Conservation (phyloP, 768 basidiomycete genomes). For the Lentinula sp. region DNA sequence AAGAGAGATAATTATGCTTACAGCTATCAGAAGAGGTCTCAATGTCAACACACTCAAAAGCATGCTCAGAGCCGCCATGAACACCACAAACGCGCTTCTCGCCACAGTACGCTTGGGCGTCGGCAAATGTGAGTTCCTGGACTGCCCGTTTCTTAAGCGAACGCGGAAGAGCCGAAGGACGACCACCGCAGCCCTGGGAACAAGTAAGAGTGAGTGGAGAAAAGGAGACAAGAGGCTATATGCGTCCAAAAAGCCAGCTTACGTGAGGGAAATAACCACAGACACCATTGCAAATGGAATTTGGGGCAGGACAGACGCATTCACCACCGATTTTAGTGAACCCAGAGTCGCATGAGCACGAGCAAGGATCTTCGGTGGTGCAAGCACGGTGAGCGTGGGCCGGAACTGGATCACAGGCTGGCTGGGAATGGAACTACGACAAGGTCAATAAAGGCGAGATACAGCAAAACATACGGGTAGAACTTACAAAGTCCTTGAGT, state of each 20-base stretch:
- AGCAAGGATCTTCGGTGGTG: background rate
- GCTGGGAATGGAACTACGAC: background rate
- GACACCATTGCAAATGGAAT: background rate
- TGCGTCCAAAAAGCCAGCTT: background rate
- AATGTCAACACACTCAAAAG: background rate
- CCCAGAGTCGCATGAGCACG: background rate
- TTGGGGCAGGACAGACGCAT: constrained; percentile 1
- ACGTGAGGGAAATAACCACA: background rate
- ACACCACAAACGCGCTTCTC: constrained; percentile 3
- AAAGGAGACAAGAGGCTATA: background rate
- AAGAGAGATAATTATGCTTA: background rate
- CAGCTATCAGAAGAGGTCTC: background rate
- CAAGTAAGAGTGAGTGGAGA: background rate
- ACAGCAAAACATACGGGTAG: background rate
- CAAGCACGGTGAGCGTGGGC: background rate
- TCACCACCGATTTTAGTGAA: background rate
- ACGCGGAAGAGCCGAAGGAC: background rate
- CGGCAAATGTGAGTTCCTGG: background rate
- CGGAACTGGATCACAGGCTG: background rate
- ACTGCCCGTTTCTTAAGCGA: background rate
- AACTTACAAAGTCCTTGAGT: background rate
- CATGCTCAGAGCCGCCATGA: background rate
- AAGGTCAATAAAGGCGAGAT: background rate
- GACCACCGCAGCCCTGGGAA: background rate
- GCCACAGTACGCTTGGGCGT: constrained; percentile 3